Base-by-base conservation (phyloP, 768 basidiomycete genomes). In the Hypsizygus marmoreus region DNA sequence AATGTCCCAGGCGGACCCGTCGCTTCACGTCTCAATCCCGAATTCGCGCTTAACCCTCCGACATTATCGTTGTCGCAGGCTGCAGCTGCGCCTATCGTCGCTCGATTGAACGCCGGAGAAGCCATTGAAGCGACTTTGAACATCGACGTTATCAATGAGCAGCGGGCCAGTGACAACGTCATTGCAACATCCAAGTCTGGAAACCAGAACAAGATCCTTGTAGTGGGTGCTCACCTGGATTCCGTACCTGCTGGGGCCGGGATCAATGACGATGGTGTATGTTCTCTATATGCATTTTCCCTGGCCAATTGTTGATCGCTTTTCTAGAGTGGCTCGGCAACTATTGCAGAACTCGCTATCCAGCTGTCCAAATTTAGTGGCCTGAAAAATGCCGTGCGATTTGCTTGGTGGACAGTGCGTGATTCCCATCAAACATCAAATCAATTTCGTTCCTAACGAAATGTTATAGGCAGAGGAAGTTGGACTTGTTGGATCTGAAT, bases 191-290 rank as follows among this genome's bases (percentile, higher is more conserved):
- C 57, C 40, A 63, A 62, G 41, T 29, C 38, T 7, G 66, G 64
- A 4, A 53, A 67, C 48, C 51, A 59, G 48, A 54, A 57, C 22
- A 64, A 64, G 30, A 45, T 67, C 37, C 45, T 67, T 16, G 26
- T 63, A n/a, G 54, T 59, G 25, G 63, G 65, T 45, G 58, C 57
- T 26, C 63, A 65, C 32, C 51, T 59, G 7, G 65, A 67, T 46
- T 67, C 66, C 2, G 66, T 65, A 3, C 55, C 60, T 43, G 64
- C 64, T 44, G 64, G 62, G 25, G 58, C 66, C 20, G 64, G 66
- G 43, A 64, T 63, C 47, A 63, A 64, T 46, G 64, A 63, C 37
- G 58, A 63, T 46, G 59, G 60, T 4, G 64, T 64, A 30, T 20
- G 47, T 32, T 19, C 8, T 11, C 25, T n/a, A 13, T 17, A n/a